These are phyloP conservation scores for Plectosphaerella plurivora DNA, from an alignment of 2,329 filamentous ascomycete species.

Conservation along the genomic window DNA sequence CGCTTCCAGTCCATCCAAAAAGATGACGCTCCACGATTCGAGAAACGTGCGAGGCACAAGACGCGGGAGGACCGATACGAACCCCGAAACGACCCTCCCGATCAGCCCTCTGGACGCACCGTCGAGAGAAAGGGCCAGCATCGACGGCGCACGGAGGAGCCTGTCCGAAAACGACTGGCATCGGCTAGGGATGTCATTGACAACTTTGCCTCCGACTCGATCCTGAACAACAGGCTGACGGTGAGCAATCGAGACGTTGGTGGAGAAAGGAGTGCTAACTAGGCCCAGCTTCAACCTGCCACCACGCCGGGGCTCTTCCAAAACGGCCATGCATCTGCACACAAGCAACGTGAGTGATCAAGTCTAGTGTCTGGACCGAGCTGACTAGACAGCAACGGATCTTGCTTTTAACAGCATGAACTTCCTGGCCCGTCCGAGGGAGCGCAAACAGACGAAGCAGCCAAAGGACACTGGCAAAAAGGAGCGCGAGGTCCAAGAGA, in stretches of 20 bases:
- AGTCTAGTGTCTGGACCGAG: not conserved
- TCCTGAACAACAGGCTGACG: conserved; percentile 35
- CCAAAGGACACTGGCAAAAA: conserved; percentile 19
- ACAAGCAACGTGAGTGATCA: conserved; percentile 23
- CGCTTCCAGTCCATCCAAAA: not conserved
- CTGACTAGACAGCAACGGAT: not conserved
- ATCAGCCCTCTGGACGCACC: no score
- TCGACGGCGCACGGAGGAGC: conserved; percentile 17
- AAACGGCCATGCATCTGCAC: conserved; percentile 26
- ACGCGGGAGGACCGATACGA: conserved; percentile 54
- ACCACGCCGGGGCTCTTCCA: conserved; percentile 38
- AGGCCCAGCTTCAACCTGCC: conserved; percentile 27
- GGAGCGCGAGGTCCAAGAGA: conserved; percentile 26
- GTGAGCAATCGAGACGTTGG: conserved; percentile 16
- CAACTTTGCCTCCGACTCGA: conserved; percentile 50
- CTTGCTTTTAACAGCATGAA: conserved; percentile 14
- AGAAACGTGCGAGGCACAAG: conserved; percentile 49
- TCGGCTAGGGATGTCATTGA: conserved; percentile 45
- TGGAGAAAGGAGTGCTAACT: not conserved
- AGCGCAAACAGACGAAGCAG: conserved; percentile 11
- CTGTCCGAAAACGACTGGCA: conserved; percentile 15
- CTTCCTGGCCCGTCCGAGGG: not conserved
- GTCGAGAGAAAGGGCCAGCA: conserved; percentile 12
- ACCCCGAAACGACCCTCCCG: no score
- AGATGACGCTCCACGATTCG: conserved; percentile 24